Conservation (phyloP, 2,329 filamentous ascomycete species). For the Fusarium paranaense region DNA sequence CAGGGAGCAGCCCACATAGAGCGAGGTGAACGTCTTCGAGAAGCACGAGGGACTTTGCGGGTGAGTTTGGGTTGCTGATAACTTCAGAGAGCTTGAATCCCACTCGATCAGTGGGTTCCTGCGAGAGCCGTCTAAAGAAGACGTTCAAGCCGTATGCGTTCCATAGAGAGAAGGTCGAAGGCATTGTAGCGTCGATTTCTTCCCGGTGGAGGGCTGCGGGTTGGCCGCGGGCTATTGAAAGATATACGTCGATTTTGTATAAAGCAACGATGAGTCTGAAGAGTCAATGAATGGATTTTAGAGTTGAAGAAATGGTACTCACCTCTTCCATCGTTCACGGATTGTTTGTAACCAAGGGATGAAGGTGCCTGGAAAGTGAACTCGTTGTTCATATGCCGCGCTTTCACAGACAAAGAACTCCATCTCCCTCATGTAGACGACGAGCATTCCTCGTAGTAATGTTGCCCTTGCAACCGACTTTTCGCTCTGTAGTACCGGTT, state of each 20-base stretch:
- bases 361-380: slow-evolving; percentile 52
- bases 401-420: slow-evolving; percentile 52
- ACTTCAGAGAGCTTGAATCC: slow-evolving; percentile 48
- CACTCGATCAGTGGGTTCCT: slow-evolving; percentile 48
- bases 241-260: slow-evolving; percentile 54
- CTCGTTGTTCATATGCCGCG: slow-evolving; percentile 49
- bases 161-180: slow-evolving; percentile 50
- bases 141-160: slow-evolving; percentile 52
- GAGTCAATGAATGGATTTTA: not conserved
- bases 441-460: slow-evolving; percentile 50
- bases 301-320: not conserved
- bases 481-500: slow-evolving; percentile 42
- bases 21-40: slow-evolving; percentile 52
- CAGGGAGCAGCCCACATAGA: slow-evolving; percentile 45
- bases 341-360: slow-evolving; percentile 49
- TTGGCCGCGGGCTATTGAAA: slow-evolving; percentile 48
- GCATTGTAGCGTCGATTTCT: slow-evolving; percentile 52
- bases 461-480: slow-evolving; percentile 47
- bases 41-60: slow-evolving; percentile 42
- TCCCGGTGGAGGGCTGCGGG: slow-evolving; percentile 49
- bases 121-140: slow-evolving; percentile 49
- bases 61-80: slow-evolving; percentile 42
- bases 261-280: slow-evolving; percentile 49
- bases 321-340: slow-evolving; percentile 53
- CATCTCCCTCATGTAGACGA: slow-evolving; percentile 49